A percentile compares a stretch with the other conserved stretches of the same genome.
phyloP scores from a whole-genome alignment of 805 yeast genomes.

The Sugiyamaella floridensis region DNA sequence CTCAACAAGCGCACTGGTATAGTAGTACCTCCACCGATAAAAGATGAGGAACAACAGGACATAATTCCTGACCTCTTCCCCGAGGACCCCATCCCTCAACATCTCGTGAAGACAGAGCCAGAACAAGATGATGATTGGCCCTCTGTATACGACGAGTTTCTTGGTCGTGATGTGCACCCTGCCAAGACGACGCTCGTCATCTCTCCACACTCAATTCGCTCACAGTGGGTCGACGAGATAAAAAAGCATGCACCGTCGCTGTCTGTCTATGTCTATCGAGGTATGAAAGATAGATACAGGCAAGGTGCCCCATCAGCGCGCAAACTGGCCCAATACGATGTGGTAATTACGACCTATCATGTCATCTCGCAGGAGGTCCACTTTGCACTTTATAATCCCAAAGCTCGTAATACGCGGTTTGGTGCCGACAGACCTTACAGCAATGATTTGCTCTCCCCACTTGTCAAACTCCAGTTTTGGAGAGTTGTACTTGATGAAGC shows the following conservation, averaged over 20 bases:
- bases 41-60: neutral
- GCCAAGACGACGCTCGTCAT: conserved; percentile 73
- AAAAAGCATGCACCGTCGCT: conserved; percentile 51
- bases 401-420: conserved; percentile 9
- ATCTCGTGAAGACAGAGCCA: neutral
- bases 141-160: conserved; percentile 32
- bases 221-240: conserved; percentile 84
- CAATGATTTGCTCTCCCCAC: conserved; percentile 47
- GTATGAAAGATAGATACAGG: conserved; percentile 38
- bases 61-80: neutral
- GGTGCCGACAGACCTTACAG: conserved; percentile 11
- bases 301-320: conserved; percentile 37
- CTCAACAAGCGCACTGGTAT: conserved; percentile 48
- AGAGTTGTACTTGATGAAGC: conserved; percentile 89
- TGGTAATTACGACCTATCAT: conserved; percentile 73
- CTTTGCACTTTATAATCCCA: conserved; percentile 65
- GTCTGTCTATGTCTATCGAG: conserved; percentile 57
- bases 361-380: conserved; percentile 70
- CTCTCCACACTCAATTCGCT: conserved; percentile 75
- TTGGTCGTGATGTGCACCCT: conserved; percentile 40
- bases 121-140: neutral
- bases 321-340: conserved; percentile 56
- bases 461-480: conserved; percentile 80
- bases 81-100: neutral
- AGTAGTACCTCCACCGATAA: neutral